These are phyloP conservation scores for Puccinia coronata DNA, from an alignment of 1,284 basidiomycete species.

Conservation along the genomic window DNA sequence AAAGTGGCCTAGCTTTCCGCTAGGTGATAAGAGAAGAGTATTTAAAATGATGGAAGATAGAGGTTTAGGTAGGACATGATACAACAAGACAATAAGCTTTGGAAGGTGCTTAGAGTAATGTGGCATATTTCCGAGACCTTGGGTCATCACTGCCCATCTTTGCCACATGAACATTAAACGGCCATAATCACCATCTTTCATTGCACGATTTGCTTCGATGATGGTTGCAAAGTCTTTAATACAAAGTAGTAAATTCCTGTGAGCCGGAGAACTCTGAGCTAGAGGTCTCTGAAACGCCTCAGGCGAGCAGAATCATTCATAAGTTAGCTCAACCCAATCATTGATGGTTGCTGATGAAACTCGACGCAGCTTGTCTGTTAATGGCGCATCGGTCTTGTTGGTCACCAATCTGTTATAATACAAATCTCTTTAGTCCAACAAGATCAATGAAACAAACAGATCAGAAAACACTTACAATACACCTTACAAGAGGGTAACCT, in stretches of 20 bases:
- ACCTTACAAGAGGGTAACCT: neutral
- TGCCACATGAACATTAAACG: slow-evolving; percentile 8
- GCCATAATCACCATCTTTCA: neutral
- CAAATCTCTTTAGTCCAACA: no score
- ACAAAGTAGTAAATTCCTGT: neutral
- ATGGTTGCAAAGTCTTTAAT: slow-evolving; percentile 22
- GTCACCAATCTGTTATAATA: neutral
- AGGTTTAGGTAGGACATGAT: neutral
- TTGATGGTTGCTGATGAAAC: neutral
- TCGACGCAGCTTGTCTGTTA: neutral
- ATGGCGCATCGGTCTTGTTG: no score
- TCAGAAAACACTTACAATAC: neutral
- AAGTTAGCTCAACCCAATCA: neutral
- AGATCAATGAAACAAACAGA: neutral
- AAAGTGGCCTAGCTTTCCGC: neutral
- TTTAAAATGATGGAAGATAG: neutral
- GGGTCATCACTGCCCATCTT: neutral
- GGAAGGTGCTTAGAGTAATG: slow-evolving; percentile 17
- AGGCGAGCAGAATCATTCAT: neutral
- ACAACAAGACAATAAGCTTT: neutral
- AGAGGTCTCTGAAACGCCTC: neutral
- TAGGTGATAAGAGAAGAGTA: neutral
- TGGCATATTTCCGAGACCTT: neutral
- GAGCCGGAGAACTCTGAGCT: neutral
- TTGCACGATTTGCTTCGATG: neutral